A percentile compares a stretch with the other conserved stretches of the same genome.
phyloP scores from a whole-genome alignment of 2,329 filamentous ascomycete genomes.

The Arthrobotrys megalospora region DNA sequence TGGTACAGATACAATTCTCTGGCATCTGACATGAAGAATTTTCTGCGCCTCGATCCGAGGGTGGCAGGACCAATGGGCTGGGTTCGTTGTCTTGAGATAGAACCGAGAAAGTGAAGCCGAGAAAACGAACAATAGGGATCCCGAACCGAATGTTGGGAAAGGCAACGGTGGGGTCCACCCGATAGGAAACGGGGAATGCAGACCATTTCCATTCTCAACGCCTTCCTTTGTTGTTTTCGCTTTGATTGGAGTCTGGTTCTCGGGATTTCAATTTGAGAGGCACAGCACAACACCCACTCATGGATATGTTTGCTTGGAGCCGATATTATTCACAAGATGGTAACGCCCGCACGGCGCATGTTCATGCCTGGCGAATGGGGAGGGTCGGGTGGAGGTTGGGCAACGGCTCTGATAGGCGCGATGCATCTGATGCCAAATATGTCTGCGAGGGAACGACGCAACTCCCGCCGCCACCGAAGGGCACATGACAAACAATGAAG shows the following conservation, averaged over 20 bases:
- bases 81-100: slow-evolving; percentile 48
- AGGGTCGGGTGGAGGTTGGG: slow-evolving; percentile 24
- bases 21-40: slow-evolving; percentile 51
- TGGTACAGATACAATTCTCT: slow-evolving; percentile 26
- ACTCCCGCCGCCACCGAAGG: slow-evolving; percentile 34
- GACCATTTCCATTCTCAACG: slow-evolving; percentile 29
- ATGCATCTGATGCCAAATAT: slow-evolving; percentile 11
- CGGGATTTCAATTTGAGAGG: slow-evolving; percentile 33
- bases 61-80: slow-evolving; percentile 48
- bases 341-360: slow-evolving; percentile 18
- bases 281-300: slow-evolving; percentile 11
- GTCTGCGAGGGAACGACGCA: slow-evolving; percentile 34
- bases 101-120: slow-evolving; percentile 39
- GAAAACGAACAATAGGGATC: slow-evolving; percentile 43
- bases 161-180: slow-evolving; percentile 33
- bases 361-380: slow-evolving; percentile 1
- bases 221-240: slow-evolving; percentile 45
- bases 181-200: slow-evolving; percentile 49
- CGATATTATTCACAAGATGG: slow-evolving; percentile 19
- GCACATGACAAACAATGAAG: slow-evolving; percentile 39
- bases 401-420: slow-evolving; percentile 41
- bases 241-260: slow-evolving; percentile 44
- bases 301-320: slow-evolving; percentile 11
- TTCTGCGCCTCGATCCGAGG: slow-evolving; percentile 57
- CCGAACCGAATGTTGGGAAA: slow-evolving; percentile 52